Conservation (phyloP, 2,329 filamentous ascomycete genomes). For the Arthrobotrys entomopaga region DNA sequence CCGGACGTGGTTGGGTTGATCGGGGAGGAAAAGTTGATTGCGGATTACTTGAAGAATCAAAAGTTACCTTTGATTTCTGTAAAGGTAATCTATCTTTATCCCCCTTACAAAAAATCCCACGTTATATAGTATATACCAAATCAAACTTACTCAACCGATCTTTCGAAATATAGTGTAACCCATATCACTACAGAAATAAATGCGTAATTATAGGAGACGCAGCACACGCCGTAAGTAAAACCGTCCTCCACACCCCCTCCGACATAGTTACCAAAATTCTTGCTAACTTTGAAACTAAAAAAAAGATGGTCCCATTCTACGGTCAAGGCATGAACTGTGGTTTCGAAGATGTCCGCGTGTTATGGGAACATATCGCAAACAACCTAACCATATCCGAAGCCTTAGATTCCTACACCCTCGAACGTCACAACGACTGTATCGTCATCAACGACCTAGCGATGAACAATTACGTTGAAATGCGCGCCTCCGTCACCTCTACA, state of each 20-base stretch:
- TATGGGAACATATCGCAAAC: slow-evolving; percentile 72
- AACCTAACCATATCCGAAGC: slow-evolving; percentile 64
- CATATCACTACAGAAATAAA: slow-evolving; percentile 80
- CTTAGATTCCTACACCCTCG: slow-evolving; percentile 77
- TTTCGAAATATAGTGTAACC: slow-evolving; percentile 69
- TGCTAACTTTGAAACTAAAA: slow-evolving; percentile 11
- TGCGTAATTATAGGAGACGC: slow-evolving; percentile 91
- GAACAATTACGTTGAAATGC: slow-evolving; percentile 94
- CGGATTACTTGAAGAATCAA: slow-evolving; percentile 82
- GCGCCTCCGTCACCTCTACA: slow-evolving; percentile 80
- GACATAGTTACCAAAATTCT: background rate
- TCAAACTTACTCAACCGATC: background rate
- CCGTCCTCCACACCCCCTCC: background rate
- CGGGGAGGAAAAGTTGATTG: slow-evolving; percentile 72
- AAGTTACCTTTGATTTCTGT: slow-evolving; percentile 93
- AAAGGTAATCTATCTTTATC: slow-evolving; percentile 66
- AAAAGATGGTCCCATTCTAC: slow-evolving; percentile 90
- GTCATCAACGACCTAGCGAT: slow-evolving; percentile 93
- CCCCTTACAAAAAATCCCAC: background rate
- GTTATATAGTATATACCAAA: background rate
- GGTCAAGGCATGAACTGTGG: slow-evolving; percentile 98
- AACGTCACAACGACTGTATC: slow-evolving; percentile 80
- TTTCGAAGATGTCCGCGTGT: slow-evolving; percentile 88
- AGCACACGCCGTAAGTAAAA: slow-evolving; percentile 73
- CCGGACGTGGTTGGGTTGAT: slow-evolving; percentile 83